A percentile compares a stretch with the other conserved stretches of the same genome.
Conservation (phyloP, 208 protist genomes). For the Wallacemonas sp. region DNA sequence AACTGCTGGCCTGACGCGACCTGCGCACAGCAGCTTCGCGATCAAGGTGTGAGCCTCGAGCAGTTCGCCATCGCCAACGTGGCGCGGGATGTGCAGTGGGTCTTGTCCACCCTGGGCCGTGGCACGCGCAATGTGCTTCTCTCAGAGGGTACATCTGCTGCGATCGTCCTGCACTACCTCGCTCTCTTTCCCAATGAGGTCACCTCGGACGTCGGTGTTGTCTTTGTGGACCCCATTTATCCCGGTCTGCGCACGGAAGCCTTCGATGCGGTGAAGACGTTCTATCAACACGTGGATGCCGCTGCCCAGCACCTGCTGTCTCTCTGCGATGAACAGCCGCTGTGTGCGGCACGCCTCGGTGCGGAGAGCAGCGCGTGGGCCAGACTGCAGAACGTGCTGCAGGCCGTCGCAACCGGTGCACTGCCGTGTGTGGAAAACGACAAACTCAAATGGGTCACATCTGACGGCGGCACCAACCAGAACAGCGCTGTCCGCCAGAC, state of each 20-base stretch:
- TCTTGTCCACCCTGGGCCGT: constrained; percentile 27
- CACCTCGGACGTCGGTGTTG: constrained; percentile 22
- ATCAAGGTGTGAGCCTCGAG: constrained; percentile 21
- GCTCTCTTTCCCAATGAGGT: constrained; percentile 11
- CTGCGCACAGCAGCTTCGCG: constrained; percentile 35
- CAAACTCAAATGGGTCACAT: constrained; percentile 35
- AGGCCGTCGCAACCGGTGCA: constrained; percentile 22
- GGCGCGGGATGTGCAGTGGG: constrained; percentile 45
- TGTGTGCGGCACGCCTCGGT: constrained; percentile 45
- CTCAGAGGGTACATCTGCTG: constrained; percentile 38
- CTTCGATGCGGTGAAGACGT: neutral
- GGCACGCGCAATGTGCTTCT: constrained; percentile 45
- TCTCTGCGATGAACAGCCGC: constrained; percentile 35
- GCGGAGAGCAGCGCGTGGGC: constrained; percentile 41
- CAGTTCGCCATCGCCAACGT: constrained; percentile 38
- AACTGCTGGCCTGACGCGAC: constrained; percentile 36
- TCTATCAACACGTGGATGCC: constrained; percentile 27
- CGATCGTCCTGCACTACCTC: constrained; percentile 40
- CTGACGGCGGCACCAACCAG: constrained; percentile 21
- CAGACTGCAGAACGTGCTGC: constrained; percentile 32
- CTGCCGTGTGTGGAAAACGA: constrained; percentile 40
- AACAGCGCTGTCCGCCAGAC: constrained; percentile 23
- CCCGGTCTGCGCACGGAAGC: constrained; percentile 41
- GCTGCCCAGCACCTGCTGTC: constrained; percentile 39
- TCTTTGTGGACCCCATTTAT: constrained; percentile 41